Base-by-base conservation (phyloP, 768 basidiomycete species). In the Tricholoma matsutake region DNA sequence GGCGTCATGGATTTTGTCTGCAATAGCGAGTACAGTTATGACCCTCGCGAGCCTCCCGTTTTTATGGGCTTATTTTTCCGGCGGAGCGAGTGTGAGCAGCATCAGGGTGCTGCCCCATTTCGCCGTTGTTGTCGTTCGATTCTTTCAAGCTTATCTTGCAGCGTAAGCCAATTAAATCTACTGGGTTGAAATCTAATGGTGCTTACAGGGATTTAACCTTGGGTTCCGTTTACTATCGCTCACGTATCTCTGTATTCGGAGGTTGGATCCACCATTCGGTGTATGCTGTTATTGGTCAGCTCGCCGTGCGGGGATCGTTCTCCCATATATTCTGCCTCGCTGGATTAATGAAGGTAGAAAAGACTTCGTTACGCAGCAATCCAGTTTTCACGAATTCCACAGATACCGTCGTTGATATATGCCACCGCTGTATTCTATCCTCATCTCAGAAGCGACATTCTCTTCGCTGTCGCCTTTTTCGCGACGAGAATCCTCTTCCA, bases 371-470 rank as follows among this genome's bases (percentile, higher is more conserved):
- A 83, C 9, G 74, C 80, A 61, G 22, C 10, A 49, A 25, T 22
- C 3, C 41, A n/a, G 25, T 51, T 13, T 29, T 51, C 6, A 51
- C 25, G 16, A 8, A 28, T 51, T 22, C 37, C 31, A 2, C 56
- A 82, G 80, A 69, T 84, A 28, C 85, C 85, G 6, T 86, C 85
- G 0, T 80, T 84, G 62, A 63, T 84, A 29, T 76, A 86, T 10
- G 82, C 79, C 18, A 51, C 81, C 9, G 74, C 76, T 22, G 78
- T 76, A 54, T 73, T 86, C 31, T 67, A 72, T 63, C 79, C 84
- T 6, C 61, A 61, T 8, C 47, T 81, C 7, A 78, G 84, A 51
- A 81, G 79, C 52, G 79, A 85, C 65, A 20, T 72, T 57, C 59
- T 83, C 32, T 86, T 86, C 68, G 79, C 81, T 0, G 14, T 75